phyloP scores from a whole-genome alignment of 371 early-diverging fungal species.

The Coemansia sp. region DNA sequence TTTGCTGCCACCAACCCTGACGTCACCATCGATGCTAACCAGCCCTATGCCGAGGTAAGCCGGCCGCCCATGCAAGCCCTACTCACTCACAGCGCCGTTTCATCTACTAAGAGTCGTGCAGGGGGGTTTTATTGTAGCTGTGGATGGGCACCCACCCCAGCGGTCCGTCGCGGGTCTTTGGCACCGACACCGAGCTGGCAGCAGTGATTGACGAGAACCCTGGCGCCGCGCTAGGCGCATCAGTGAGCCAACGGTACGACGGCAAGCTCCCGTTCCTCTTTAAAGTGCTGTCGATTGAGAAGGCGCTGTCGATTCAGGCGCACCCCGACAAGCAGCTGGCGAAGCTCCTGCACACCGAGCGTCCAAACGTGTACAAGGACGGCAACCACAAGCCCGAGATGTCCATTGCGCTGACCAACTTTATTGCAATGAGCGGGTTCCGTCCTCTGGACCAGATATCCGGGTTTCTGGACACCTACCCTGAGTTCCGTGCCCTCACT shows the following conservation, averaged over 20 bases:
- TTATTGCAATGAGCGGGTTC: slow-evolving; percentile 97
- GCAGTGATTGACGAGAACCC: slow-evolving; percentile 32
- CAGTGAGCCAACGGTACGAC: slow-evolving; percentile 56
- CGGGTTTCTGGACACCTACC: slow-evolving; percentile 62
- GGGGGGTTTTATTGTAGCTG: slow-evolving; percentile 54
- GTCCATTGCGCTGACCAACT: slow-evolving; percentile 93
- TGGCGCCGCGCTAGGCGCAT: slow-evolving; percentile 22
- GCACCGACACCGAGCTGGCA: slow-evolving; percentile 18
- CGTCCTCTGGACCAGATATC: slow-evolving; percentile 80
- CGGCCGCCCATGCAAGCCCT: too few species aligned
- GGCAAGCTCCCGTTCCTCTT: slow-evolving; percentile 94
- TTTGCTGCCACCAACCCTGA: slow-evolving; percentile 65
- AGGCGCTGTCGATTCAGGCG: slow-evolving; percentile 97
- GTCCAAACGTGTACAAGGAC: slow-evolving; percentile 87
- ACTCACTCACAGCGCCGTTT: too few species aligned
- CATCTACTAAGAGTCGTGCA: neutral
- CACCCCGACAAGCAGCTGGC: slow-evolving; percentile 94
- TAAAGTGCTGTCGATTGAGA: slow-evolving; percentile 93
- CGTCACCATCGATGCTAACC: slow-evolving; percentile 57
- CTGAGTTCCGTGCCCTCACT: slow-evolving; percentile 73
- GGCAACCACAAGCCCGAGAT: slow-evolving; percentile 96
- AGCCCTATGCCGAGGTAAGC: slow-evolving; percentile 88
- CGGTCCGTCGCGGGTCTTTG: slow-evolving; percentile 67
- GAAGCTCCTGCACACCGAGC: slow-evolving; percentile 63
- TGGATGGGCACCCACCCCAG: slow-evolving; percentile 99